Conservation (phyloP, 345 rosid genomes). For the Excoecaria agallocha region DNA sequence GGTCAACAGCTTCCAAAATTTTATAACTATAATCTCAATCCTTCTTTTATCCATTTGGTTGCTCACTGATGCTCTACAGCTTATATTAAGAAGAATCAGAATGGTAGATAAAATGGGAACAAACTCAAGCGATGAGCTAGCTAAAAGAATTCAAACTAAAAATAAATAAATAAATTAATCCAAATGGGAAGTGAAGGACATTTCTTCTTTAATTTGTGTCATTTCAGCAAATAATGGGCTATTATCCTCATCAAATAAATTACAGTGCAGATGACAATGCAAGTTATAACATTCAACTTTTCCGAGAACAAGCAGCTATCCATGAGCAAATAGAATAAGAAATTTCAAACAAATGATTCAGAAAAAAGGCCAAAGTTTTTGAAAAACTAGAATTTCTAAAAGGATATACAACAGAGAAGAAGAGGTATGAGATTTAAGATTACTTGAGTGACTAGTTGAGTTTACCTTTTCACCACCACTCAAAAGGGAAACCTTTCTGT, state of each 20-base stretch:
- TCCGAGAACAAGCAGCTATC: background rate
- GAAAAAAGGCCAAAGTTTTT: background rate
- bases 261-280: background rate
- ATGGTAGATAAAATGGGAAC: background rate
- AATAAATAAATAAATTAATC: background rate
- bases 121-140: background rate
- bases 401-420: background rate
- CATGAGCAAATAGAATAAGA: background rate
- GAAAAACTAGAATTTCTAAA: background rate
- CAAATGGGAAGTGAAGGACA: background rate
- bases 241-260: too few relatives aligned
- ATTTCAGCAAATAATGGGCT: background rate
- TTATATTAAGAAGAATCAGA: background rate
- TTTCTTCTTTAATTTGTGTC: background rate
- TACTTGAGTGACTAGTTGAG: background rate
- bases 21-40: background rate
- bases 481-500: slow-evolving; percentile 78
- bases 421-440: background rate
- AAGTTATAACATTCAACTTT: background rate
- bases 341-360: background rate
- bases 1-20: background rate
- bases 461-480: slow-evolving; percentile 96
- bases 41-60: too few relatives aligned
- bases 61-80: background rate
- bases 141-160: background rate